A percentile compares a stretch with the other conserved stretches of the same genome.
Evolutionary conservation across 371 early-diverging fungal genomes (phyloP).

Genomic region (Apophysomyces elegans): DNA sequence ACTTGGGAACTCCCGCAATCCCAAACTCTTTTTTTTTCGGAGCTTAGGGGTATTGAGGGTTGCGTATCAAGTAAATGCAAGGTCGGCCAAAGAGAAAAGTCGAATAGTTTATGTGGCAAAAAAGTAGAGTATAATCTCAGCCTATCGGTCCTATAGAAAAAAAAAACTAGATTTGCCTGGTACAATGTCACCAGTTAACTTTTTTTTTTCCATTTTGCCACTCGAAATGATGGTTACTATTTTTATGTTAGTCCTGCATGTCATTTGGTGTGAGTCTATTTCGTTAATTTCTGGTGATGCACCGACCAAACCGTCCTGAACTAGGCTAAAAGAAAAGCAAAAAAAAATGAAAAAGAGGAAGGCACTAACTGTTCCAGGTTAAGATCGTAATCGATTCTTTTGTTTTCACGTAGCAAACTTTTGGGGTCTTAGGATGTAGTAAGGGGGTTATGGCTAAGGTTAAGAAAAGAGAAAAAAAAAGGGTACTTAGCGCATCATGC

Average conservation of each 20-base stretch:
- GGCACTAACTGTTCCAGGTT: too few species aligned
- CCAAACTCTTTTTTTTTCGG: background rate
- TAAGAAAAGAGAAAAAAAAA: background rate
- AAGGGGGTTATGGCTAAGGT: background rate
- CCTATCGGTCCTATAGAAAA: slow-evolving; percentile 2
- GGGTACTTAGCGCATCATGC: background rate
- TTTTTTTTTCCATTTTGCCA: background rate
- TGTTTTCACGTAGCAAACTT: background rate
- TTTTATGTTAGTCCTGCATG: background rate
- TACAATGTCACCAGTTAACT: background rate
- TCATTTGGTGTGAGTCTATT: background rate
- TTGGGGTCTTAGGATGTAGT: too few species aligned
- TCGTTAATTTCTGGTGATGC: too few species aligned
- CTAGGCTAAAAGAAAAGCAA: too few species aligned
- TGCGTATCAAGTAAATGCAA: background rate
- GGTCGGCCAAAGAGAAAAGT: background rate
- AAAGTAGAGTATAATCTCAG: background rate
- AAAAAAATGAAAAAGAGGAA: too few species aligned
- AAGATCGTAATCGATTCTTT: background rate
- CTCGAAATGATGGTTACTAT: background rate
- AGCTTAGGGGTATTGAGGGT: background rate
- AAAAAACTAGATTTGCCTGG: background rate
- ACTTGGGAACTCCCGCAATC: too few species aligned
- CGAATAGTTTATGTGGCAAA: slow-evolving; percentile 1
- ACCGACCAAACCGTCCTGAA: too few species aligned